These are phyloP conservation scores for Inga leiocalycina DNA, from an alignment of 306 rosid species.

Conservation along the genomic window DNA sequence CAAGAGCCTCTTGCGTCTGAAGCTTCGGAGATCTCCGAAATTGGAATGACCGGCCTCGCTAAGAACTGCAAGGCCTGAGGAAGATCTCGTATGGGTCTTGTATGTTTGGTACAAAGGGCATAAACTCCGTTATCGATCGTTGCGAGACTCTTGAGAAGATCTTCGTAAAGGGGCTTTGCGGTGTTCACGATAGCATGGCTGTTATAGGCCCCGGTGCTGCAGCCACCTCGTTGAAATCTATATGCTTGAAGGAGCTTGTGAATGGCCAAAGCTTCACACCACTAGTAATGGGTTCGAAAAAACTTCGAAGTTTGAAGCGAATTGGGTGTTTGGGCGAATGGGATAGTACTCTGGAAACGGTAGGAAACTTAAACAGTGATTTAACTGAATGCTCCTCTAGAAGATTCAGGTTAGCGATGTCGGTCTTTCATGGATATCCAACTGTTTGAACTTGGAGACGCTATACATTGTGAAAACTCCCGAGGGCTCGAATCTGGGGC, in stretches of 20 bases:
- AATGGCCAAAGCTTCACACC: conserved; percentile 69
- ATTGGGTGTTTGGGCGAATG: conserved; percentile 79
- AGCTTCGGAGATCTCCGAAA: conserved; percentile 64
- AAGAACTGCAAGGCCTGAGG: conserved; percentile 63
- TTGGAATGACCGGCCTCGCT: conserved; percentile 61
- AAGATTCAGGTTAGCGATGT: conserved; percentile 77
- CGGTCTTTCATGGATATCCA: conserved; percentile 65
- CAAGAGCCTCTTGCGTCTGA: conserved; percentile 63
- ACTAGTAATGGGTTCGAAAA: conserved; percentile 61
- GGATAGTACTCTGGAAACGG: conserved; percentile 58
- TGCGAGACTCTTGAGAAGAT: neutral
- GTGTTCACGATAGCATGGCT: conserved; percentile 50
- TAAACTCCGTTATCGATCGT: conserved; percentile 46
- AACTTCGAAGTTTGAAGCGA: conserved; percentile 57
- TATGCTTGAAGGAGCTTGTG: conserved; percentile 66
- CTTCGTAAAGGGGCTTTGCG: conserved; percentile 73
- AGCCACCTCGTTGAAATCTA: conserved; percentile 57
- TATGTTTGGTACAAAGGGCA: conserved; percentile 61
- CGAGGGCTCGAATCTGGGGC: conserved; percentile 67
- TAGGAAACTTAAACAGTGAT: conserved; percentile 44
- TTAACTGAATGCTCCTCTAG: conserved; percentile 73
- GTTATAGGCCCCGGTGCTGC: conserved; percentile 44
- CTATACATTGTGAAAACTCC: conserved; percentile 69
- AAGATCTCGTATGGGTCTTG: conserved; percentile 75
- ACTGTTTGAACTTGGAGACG: conserved; percentile 55